These are phyloP conservation scores for Beauveria varroae DNA, from an alignment of 2,329 filamentous ascomycete species.

Conservation along the genomic window DNA sequence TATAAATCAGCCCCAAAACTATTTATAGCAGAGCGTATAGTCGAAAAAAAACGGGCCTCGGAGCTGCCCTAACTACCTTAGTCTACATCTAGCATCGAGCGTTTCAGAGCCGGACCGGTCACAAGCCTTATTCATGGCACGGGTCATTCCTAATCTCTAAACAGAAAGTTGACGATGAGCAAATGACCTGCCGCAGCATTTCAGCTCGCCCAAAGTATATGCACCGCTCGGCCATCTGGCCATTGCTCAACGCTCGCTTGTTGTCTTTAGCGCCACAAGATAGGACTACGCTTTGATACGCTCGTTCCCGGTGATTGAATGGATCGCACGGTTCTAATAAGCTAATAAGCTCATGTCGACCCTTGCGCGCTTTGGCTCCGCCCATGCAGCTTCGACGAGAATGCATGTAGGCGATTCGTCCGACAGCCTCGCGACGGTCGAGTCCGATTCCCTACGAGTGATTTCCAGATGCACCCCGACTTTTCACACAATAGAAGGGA, in stretches of 20 bases:
- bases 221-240: too few species aligned
- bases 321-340: neutral
- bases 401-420: too few species aligned
- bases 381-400: too few species aligned
- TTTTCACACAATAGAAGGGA: too few species aligned
- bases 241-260: too few species aligned
- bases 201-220: too few species aligned
- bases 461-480: too few species aligned
- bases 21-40: neutral
- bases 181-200: too few species aligned
- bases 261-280: neutral
- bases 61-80: neutral
- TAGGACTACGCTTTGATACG: neutral
- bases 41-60: neutral
- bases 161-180: too few species aligned
- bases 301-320: neutral
- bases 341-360: neutral
- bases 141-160: too few species aligned
- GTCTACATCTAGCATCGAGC: neutral
- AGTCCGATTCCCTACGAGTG: too few species aligned
- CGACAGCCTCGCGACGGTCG: too few species aligned
- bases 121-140: neutral
- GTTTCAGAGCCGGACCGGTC: neutral
- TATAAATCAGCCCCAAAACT: neutral
- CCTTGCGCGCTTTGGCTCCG: neutral